These are phyloP conservation scores for Garcia nutans DNA, from an alignment of 345 rosid genomes.

Conservation along the genomic window DNA sequence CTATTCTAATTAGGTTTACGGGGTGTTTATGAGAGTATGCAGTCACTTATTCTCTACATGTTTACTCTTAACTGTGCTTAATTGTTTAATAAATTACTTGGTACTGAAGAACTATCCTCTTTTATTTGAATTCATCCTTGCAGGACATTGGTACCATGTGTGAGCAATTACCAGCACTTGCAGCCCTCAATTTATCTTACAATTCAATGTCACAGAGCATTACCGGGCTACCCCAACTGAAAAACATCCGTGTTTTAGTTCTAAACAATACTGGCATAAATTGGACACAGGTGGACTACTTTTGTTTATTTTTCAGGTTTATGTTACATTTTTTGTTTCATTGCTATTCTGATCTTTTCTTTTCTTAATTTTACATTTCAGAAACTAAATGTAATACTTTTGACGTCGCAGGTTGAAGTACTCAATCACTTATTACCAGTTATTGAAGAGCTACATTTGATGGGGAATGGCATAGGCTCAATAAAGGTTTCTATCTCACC, in stretches of 20 bases:
- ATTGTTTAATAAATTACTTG: not conserved
- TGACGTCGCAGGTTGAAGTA: slow-evolving; percentile 58
- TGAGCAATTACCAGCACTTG: slow-evolving; percentile 63
- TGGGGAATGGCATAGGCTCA: slow-evolving; percentile 69
- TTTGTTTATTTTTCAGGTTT: not conserved
- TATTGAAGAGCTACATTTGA: slow-evolving; percentile 84
- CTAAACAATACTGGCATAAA: slow-evolving; percentile 61
- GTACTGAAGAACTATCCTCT: not conserved
- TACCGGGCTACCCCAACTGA: slow-evolving; percentile 48
- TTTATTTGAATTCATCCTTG: slow-evolving; percentile 17
- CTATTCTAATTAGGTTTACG: not conserved
- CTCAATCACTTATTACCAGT: slow-evolving; percentile 65
- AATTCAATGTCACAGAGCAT: slow-evolving; percentile 54
- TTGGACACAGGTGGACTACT: slow-evolving; percentile 65
- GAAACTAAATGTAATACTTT: slow-evolving; percentile 1
- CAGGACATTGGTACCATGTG: slow-evolving; percentile 75
- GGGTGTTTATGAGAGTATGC: not conserved
- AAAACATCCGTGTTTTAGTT: slow-evolving; percentile 65
- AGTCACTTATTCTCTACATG: not conserved
- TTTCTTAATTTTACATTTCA: not conserved
- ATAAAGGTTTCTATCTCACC: slow-evolving; percentile 41
- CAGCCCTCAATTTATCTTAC: slow-evolving; percentile 62
- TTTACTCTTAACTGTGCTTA: not conserved
- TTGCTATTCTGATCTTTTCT: not conserved
- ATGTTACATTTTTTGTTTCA: not conserved